phyloP scores from a whole-genome alignment of 1,139 yeast genomes.

The Dujonia santamariae region DNA sequence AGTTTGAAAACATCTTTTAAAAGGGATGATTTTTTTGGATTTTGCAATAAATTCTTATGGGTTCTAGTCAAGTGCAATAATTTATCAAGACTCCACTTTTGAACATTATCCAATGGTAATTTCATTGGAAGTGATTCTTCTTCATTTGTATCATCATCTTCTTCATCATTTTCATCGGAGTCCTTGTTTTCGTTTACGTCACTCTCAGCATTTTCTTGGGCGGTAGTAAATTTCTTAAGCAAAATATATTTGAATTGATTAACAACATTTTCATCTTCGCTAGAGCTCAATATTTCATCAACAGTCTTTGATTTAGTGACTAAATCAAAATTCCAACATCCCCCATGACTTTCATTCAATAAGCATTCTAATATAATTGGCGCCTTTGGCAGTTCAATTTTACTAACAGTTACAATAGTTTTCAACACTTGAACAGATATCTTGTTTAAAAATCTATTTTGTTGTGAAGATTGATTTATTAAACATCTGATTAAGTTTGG shows the following conservation, averaged over 20 bases:
- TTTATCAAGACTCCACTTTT: constrained; percentile 70
- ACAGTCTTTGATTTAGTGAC: constrained; percentile 72
- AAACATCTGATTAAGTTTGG: constrained; percentile 72
- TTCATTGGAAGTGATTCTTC: constrained; percentile 1
- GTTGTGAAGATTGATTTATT: constrained; percentile 72
- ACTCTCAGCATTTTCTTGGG: constrained; percentile 16
- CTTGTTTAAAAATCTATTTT: constrained; percentile 64
- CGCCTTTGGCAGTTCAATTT: constrained; percentile 39
- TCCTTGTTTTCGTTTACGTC: constrained; percentile 15
- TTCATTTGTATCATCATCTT: constrained; percentile 13
- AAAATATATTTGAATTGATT: constrained; percentile 22
- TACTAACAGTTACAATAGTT: constrained; percentile 36
- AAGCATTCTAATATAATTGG: constrained; percentile 48
- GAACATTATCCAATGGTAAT: constrained; percentile 35
- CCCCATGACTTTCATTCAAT: constrained; percentile 49
- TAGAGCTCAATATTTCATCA: constrained; percentile 36
- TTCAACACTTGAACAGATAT: constrained; percentile 55
- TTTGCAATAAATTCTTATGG: constrained; percentile 30
- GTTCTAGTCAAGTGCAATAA: constrained; percentile 55
- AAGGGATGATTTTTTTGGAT: constrained; percentile 27
- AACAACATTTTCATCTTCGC: constrained; percentile 16
- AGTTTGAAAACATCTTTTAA: constrained; percentile 49
- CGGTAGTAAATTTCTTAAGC: constrained; percentile 18
- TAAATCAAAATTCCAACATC: constrained; percentile 73
- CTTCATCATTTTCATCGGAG: constrained; percentile 9